Evolutionary conservation across 2,329 filamentous ascomycete genomes (phyloP).

Genomic region (Bertia moriformis): DNA sequence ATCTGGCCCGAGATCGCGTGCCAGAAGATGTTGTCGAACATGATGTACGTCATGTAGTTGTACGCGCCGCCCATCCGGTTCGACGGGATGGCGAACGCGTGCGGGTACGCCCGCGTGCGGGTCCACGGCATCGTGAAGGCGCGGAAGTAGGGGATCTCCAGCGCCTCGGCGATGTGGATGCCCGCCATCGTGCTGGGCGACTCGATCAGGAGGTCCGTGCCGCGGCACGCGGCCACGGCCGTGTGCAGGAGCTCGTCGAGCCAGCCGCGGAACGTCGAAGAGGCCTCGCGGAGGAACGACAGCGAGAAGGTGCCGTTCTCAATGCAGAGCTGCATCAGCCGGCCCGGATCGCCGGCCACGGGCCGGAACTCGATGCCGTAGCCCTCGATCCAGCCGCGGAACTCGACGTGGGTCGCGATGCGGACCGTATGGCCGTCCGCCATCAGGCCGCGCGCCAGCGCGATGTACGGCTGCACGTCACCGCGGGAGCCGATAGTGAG

Average conservation of each 20-base stretch:
- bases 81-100: conserved; percentile 85
- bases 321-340: conserved; percentile 90
- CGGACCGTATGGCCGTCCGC: conserved; percentile 73
- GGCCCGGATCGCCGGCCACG: conserved; percentile 79
- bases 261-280: conserved; percentile 81
- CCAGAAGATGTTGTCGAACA: conserved; percentile 97
- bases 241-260: conserved; percentile 75
- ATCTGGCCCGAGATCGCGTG: conserved; percentile 79
- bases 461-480: conserved; percentile 95
- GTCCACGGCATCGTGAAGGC: conserved; percentile 99
- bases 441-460: conserved; percentile 76
- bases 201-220: conserved; percentile 80
- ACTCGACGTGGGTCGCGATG: conserved; percentile 87
- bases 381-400: conserved; percentile 71
- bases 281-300: conserved; percentile 77
- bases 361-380: conserved; percentile 86
- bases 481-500: conserved; percentile 90
- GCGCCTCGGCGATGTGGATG: conserved; percentile 89
- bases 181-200: conserved; percentile 94
- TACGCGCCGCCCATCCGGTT: conserved; percentile 90
- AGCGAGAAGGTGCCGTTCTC: conserved; percentile 95
- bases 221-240: conserved; percentile 71
- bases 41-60: conserved; percentile 87
- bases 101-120: conserved; percentile 86
- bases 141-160: conserved; percentile 87